Evolutionary conservation across 495 filamentous ascomycete species (phyloP), one percentile per base, ranked within the genome.

Genomic region (Podospora pseudopauciseta): DNA sequence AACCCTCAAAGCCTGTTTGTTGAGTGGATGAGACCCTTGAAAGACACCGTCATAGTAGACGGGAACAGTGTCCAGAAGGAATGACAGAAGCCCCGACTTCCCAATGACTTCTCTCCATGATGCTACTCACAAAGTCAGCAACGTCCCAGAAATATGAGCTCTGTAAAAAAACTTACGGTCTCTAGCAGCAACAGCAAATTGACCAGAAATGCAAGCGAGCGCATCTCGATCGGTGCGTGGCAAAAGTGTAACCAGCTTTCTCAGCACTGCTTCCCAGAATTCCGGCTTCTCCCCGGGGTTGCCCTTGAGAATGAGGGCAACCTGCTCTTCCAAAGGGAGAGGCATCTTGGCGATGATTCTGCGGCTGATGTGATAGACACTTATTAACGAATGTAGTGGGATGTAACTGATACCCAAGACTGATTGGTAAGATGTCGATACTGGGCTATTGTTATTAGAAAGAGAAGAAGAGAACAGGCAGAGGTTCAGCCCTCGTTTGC

Each of bases 161-260:
- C 54, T 1, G 0, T 28, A 15, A 16, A n/a, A 6, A 65, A 49
- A 79, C 87, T 84, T 73, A 92, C 90, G 79, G 71, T 90, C 84
- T 77, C 90, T 86, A 73, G 89, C 90, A 15, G 80, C 85, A 76
- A 92, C 86, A 2, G 86, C 91, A 55, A 91, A 72, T 68, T 84
- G 80, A 70, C 89, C 87, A 13, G 86, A 83, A 2, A 86, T 80
- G n/a, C 76, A 68, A 20, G 79, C 74, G 69, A 92, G 71, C 20
- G 75, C 65, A 64, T 77, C 77, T 49, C 20, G 26, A 63, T 76
- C 79, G 2, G 82, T 65, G 28, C 79, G 66, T 23, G 73, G 73
- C 1, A 80, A 68, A 3, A 49, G 66, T 3, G 65, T 65, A 20
- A 79, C 70, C 1, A 80, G 65, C 0, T 68, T 62, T 20, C 70